Evolutionary conservation across 768 basidiomycete species (phyloP).

Genomic region (Termitomyces sp.): DNA sequence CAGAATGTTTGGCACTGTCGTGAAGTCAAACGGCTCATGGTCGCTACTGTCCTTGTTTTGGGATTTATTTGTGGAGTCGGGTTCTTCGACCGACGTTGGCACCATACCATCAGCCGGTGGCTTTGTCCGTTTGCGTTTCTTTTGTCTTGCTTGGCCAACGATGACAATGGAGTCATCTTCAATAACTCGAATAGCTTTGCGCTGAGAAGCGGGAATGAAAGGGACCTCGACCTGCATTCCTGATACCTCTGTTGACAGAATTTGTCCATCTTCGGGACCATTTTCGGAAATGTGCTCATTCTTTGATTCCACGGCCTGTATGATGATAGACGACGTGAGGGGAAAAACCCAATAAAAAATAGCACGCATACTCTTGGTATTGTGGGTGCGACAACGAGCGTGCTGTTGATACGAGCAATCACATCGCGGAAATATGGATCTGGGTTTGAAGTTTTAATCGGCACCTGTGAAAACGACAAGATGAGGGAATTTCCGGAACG

Average conservation of each 20-base stretch:
- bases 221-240: constrained; percentile 68
- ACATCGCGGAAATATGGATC: constrained; percentile 45
- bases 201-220: constrained; percentile 67
- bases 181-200: constrained; percentile 31
- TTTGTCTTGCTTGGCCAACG: constrained; percentile 61
- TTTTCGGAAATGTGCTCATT: constrained; percentile 9
- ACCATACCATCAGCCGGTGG: constrained; percentile 11
- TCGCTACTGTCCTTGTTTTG: constrained; percentile 19
- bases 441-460: constrained; percentile 6
- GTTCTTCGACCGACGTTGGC: constrained; percentile 14
- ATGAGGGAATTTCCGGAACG: neutral
- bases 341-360: neutral
- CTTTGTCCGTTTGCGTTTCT: constrained; percentile 61
- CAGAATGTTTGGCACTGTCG: constrained; percentile 64
- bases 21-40: constrained; percentile 64
- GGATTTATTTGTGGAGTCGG: constrained; percentile 10
- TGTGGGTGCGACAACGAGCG: constrained; percentile 57
- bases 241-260: constrained; percentile 23
- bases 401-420: constrained; percentile 63
- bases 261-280: constrained; percentile 6
- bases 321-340: neutral
- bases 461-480: neutral
- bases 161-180: constrained; percentile 66
- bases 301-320: neutral
- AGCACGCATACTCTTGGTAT: constrained; percentile 36